Percentiles rank a stretch among this genome's conserved stretches.
phyloP scores from a whole-genome alignment of 2,329 filamentous ascomycete species.

The Xylariomycetidae sp. region DNA sequence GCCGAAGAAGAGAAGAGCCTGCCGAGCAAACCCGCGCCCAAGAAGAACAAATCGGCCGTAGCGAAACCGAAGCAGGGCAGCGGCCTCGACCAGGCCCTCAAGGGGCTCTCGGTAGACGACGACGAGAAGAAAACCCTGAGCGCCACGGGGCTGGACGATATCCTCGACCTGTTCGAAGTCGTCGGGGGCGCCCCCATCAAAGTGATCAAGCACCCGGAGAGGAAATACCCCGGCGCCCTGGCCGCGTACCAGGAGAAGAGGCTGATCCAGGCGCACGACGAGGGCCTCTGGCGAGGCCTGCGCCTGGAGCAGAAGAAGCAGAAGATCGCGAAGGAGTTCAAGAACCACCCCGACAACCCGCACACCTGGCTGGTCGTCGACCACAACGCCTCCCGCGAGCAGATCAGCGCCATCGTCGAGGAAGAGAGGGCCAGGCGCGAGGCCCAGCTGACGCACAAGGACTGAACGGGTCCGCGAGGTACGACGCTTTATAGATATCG shows the following conservation, averaged over 20 bases:
- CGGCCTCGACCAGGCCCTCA: conserved; percentile 64
- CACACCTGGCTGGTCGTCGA: conserved; percentile 78
- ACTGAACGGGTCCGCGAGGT: no score
- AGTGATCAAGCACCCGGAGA: conserved; percentile 84
- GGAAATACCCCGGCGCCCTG: conserved; percentile 81
- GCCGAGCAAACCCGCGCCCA: conserved; percentile 54
- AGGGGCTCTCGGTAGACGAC: conserved; percentile 52
- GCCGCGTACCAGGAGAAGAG: conserved; percentile 76
- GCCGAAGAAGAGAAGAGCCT: conserved; percentile 74
- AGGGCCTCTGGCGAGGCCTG: conserved; percentile 68
- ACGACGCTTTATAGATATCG: no score
- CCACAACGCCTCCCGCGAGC: conserved; percentile 76
- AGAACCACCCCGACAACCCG: conserved; percentile 90
- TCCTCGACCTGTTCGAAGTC: conserved; percentile 78
- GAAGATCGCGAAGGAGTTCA: conserved; percentile 84
- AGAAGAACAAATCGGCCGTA: conserved; percentile 62
- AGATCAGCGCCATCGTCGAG: conserved; percentile 62
- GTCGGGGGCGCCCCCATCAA: conserved; percentile 55
- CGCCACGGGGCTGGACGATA: conserved; percentile 88
- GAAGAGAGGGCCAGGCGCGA: conserved; percentile 73
- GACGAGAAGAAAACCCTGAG: conserved; percentile 62
- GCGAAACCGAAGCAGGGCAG: conserved; percentile 65
- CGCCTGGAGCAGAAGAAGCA: conserved; percentile 81
- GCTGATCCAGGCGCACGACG: conserved; percentile 78
- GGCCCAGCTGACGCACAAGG: conserved; percentile 24